Conservation (phyloP, 306 rosid species). For the Vigna unguiculata region DNA sequence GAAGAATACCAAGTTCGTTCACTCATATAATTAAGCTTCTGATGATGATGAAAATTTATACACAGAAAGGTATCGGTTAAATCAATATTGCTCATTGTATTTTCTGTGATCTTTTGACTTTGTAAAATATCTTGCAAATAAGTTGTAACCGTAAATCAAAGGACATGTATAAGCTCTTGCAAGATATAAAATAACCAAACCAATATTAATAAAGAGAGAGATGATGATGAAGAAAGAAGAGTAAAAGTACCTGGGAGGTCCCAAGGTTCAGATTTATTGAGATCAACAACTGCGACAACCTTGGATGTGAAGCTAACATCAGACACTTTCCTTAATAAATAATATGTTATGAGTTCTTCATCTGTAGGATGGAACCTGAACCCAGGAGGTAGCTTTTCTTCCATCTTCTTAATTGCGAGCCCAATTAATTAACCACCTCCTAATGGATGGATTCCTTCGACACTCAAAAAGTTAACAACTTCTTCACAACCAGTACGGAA, state of each 20-base stretch:
- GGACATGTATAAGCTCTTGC: not conserved
- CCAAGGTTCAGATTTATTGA: slow-evolving; percentile 89
- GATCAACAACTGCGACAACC: slow-evolving; percentile 77
- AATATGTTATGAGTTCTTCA: slow-evolving; percentile 74
- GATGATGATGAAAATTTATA: not conserved
- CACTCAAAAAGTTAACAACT: not conserved
- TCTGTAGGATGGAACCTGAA: slow-evolving; percentile 92
- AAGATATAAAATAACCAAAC: too few relatives aligned
- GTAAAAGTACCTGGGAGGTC: slow-evolving; percentile 73
- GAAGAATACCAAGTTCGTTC: not conserved
- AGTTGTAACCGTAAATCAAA: not conserved
- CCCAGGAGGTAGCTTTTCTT: slow-evolving; percentile 80
- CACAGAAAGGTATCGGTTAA: not conserved
- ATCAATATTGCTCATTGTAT: too few relatives aligned
- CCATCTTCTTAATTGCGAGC: slow-evolving; percentile 40
- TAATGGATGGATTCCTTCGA: slow-evolving; percentile 11
- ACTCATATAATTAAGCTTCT: too few relatives aligned
- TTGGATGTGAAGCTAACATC: slow-evolving; percentile 65
- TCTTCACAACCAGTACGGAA: too few relatives aligned
- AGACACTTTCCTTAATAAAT: slow-evolving; percentile 67
- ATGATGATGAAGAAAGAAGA: not conserved
- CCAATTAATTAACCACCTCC: not conserved
- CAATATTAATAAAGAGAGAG: not conserved
- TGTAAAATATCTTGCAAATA: not conserved
- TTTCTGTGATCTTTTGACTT: slow-evolving; percentile 4